Conservation (phyloP, 495 filamentous ascomycete genomes). For the Aspergillus heteromorphus region DNA sequence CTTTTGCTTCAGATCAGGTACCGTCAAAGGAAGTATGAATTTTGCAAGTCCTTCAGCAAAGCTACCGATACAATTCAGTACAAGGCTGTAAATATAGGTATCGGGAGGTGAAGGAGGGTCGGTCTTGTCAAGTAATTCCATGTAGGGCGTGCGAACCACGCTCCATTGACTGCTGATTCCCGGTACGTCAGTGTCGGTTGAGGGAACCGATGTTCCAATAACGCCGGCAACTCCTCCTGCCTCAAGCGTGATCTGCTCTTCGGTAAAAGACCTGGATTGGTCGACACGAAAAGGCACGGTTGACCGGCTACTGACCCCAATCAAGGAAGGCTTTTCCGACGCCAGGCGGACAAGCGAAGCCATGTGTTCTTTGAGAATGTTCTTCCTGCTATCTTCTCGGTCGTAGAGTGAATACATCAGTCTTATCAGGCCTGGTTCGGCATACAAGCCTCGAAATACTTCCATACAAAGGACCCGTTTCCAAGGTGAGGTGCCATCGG, state of each 20-base stretch:
- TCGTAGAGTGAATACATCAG: slow-evolving; percentile 81
- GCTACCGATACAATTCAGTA: slow-evolving; percentile 78
- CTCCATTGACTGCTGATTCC: slow-evolving; percentile 92
- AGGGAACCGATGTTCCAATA: slow-evolving; percentile 68
- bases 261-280: slow-evolving; percentile 41
- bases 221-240: slow-evolving; percentile 83
- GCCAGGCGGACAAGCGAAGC: slow-evolving; percentile 81
- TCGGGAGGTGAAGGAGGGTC: slow-evolving; percentile 80
- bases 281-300: slow-evolving; percentile 57
- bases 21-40: slow-evolving; percentile 84
- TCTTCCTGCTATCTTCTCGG: slow-evolving; percentile 61
- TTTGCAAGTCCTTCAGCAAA: slow-evolving; percentile 90
- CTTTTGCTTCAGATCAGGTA: slow-evolving; percentile 53
- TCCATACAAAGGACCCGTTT: slow-evolving; percentile 89
- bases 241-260: slow-evolving; percentile 82
- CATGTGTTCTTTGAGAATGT: slow-evolving; percentile 74
- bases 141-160: slow-evolving; percentile 76
- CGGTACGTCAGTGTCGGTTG: slow-evolving; percentile 54
- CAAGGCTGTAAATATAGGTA: slow-evolving; percentile 88
- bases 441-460: slow-evolving; percentile 75
- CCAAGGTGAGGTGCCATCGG: slow-evolving; percentile 71
- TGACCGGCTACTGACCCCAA: slow-evolving; percentile 82
- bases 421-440: slow-evolving; percentile 69
- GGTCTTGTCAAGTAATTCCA: slow-evolving; percentile 89
- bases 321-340: slow-evolving; percentile 80